phyloP scores from a whole-genome alignment of 2,329 filamentous ascomycete genomes.

The Trichoderma asperellum region DNA sequence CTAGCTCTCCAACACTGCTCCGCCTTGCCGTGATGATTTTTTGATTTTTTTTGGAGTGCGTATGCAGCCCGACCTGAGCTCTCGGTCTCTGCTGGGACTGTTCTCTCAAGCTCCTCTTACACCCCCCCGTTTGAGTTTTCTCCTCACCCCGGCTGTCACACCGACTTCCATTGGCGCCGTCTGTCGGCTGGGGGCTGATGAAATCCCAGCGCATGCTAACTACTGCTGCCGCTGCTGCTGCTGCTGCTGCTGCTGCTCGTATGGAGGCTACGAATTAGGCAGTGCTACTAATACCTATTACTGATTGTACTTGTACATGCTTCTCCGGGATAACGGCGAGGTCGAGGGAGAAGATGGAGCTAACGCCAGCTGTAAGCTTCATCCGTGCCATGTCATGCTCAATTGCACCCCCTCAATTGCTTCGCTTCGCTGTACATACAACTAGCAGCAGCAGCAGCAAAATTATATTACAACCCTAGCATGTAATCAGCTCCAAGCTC shows the following conservation, averaged over 20 bases:
- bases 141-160: slow-evolving; percentile 18
- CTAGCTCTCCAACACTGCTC: slow-evolving; percentile 10
- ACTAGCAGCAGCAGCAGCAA: neutral
- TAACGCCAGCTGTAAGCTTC: slow-evolving; percentile 19
- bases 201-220: slow-evolving; percentile 8
- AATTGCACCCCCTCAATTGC: slow-evolving; percentile 2
- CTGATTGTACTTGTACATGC: slow-evolving; percentile 5
- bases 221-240: neutral
- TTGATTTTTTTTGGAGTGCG: neutral
- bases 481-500: neutral
- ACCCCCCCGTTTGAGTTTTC: slow-evolving; percentile 3
- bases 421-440: neutral
- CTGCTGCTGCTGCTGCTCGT: neutral
- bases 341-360: slow-evolving; percentile 8
- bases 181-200: slow-evolving; percentile 18
- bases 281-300: neutral
- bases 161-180: slow-evolving; percentile 25
- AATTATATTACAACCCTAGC: slow-evolving; percentile 7
- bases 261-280: neutral
- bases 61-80: slow-evolving; percentile 7
- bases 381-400: slow-evolving; percentile 18
- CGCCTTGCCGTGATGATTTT: neutral
- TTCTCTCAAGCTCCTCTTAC: neutral
- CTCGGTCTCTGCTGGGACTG: neutral
- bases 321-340: slow-evolving; percentile 2